Conservation (phyloP, 805 yeast genomes). For the Sungouiella blattae region DNA sequence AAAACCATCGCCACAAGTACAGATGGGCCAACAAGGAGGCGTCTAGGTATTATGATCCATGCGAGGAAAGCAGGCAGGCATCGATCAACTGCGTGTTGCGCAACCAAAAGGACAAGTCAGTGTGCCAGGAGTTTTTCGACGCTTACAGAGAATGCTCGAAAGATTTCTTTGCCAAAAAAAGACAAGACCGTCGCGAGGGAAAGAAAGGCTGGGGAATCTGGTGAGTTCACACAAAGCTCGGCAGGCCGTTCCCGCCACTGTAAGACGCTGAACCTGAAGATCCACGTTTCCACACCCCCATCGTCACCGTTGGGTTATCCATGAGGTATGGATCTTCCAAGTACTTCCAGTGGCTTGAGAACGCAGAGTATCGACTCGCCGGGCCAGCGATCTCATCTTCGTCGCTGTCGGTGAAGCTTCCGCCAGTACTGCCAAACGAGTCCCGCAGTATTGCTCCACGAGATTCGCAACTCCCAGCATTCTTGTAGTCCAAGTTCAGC, state of each 20-base stretch:
- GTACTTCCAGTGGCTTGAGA: neutral
- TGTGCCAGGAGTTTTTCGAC: slow-evolving; percentile 77
- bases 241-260: neutral
- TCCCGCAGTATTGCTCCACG: neutral
- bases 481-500: slow-evolving; percentile 22
- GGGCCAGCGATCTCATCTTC: slow-evolving; percentile 1
- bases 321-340: slow-evolving; percentile 6
- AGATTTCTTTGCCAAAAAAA: slow-evolving; percentile 38
- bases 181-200: slow-evolving; percentile 33
- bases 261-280: neutral
- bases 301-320: slow-evolving; percentile 3
- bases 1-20: slow-evolving; percentile 61
- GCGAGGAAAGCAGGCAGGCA: slow-evolving; percentile 85
- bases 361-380: neutral
- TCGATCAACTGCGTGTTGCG: slow-evolving; percentile 79
- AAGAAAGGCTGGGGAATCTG: slow-evolving; percentile 44
- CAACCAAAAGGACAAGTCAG: slow-evolving; percentile 60
- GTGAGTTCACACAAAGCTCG: slow-evolving; percentile 14
- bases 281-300: slow-evolving; percentile 3
- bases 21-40: slow-evolving; percentile 74
- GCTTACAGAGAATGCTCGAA: slow-evolving; percentile 81
- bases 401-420: slow-evolving; percentile 1
- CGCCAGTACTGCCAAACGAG: neutral
- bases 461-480: slow-evolving; percentile 4
- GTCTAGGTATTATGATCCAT: slow-evolving; percentile 87